Base-by-base conservation (phyloP, 306 rosid genomes). In the Cucurbita ficifolia region DNA sequence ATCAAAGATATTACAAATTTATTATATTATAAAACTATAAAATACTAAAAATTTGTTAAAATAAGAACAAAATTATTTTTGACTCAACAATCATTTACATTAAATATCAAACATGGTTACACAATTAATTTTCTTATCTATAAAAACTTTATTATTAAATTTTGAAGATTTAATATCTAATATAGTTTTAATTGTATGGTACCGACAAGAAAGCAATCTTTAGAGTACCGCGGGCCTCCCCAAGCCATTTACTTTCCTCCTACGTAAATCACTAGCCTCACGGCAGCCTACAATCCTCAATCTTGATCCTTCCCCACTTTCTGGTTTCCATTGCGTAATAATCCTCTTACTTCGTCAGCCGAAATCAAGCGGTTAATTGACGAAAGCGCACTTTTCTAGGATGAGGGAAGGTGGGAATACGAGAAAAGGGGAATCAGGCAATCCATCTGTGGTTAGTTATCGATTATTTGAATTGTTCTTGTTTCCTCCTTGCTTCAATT, bases 371-470 rank as follows among this genome's bases (percentile, higher is more conserved):
- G 53, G 72, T 40, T 65, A 18, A 65, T 18, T 65, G 7, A 67
- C 55, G 71, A 64, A 29, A 29, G 33, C 70, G 33, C 70, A 0
- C 70, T 22, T 77, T 54, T 46, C 38, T 8, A 64, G 29, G 76
- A 73, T 77, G 70, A 76, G 33, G 84, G 79, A 75, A 62, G 65
- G 70, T 11, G 69, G 52, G 39, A 79, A 57, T 38, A 4, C 70
- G 46, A 40, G 51, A 17, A 72, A 63, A 39, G 83, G 75, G 43
- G 86, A 81, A 69, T 69, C 84, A 6, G 55, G 76, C 40, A 48
- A 83, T 33, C 87, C 89, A 68, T 78, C 86, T 50, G 10, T 73
- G 77, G 98, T 89, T 69, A 81, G 73, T 70, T 74, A n/a, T 62
- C 12, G 18, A 29, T 4, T 39, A n/a, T 52, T 43, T 36, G 16